Percentiles rank a stretch among this genome's conserved stretches.
phyloP scores from a whole-genome alignment of 1,139 yeast genomes.

The Suhomyces coccinellae region DNA sequence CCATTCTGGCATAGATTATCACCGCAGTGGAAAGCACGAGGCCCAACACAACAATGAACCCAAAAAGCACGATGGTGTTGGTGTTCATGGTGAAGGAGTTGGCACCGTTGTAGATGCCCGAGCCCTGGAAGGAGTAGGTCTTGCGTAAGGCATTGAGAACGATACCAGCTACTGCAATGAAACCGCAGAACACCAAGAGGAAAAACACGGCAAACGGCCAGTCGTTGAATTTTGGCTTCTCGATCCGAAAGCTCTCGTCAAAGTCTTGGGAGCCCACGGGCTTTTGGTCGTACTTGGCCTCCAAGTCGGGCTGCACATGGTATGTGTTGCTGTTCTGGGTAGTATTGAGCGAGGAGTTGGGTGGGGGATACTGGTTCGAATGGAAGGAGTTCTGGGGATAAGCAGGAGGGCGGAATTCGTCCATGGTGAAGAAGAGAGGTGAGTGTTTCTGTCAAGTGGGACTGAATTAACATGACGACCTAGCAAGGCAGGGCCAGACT shows the following conservation, averaged over 20 bases:
- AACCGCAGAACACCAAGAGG: constrained; percentile 61
- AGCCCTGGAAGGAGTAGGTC: constrained; percentile 58
- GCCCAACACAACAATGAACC: constrained; percentile 63
- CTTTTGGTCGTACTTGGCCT: constrained; percentile 30
- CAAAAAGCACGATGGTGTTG: constrained; percentile 69
- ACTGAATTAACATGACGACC: no score
- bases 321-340: constrained; percentile 9
- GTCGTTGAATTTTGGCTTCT: constrained; percentile 70
- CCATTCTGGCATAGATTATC: constrained; percentile 59
- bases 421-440: neutral
- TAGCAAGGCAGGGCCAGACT: no score
- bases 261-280: constrained; percentile 45
- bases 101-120: constrained; percentile 58
- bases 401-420: constrained; percentile 8
- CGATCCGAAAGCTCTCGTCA: constrained; percentile 65
- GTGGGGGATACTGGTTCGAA: constrained; percentile 2
- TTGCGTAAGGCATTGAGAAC: constrained; percentile 63
- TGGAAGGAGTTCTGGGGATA: constrained; percentile 6
- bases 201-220: constrained; percentile 70
- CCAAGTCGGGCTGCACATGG: constrained; percentile 26
- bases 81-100: constrained; percentile 66
- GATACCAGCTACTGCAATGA: constrained; percentile 68
- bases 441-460: no score
- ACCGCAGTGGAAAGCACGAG: constrained; percentile 59
- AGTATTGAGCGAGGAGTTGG: neutral